phyloP scores from a whole-genome alignment of 768 basidiomycete species.

The Russula ochroleuca region DNA sequence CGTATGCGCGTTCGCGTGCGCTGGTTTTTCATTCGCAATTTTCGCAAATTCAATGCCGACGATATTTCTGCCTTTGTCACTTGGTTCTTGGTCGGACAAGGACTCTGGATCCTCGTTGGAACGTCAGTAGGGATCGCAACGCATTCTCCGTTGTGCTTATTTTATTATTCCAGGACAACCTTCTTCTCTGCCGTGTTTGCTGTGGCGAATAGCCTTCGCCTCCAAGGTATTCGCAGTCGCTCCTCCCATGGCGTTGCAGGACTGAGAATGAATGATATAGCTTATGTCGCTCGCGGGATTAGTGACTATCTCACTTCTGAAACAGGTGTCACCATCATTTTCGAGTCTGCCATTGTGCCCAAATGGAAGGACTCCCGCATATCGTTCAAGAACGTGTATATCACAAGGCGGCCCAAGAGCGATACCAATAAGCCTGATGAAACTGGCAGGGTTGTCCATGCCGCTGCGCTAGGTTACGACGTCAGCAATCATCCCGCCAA shows the following conservation, averaged over 20 bases:
- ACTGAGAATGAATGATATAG: conserved; percentile 37
- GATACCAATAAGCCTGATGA: conserved; percentile 1
- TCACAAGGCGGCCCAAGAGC: conserved; percentile 67
- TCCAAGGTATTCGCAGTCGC: conserved; percentile 55
- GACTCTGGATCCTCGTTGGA: conserved; percentile 91
- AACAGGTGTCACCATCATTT: conserved; percentile 91
- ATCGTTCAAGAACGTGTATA: conserved; percentile 94
- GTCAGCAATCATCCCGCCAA: conserved; percentile 72
- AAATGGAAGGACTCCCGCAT: conserved; percentile 96
- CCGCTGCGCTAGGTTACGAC: conserved; percentile 63
- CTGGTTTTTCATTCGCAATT: conserved; percentile 95
- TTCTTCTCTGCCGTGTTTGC: conserved; percentile 94
- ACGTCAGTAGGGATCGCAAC: conserved; percentile 52
- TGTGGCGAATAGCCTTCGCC: conserved; percentile 76
- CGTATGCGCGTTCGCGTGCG: conserved; percentile 88
- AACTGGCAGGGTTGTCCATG: conserved; percentile 42
- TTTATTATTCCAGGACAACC: conserved; percentile 58
- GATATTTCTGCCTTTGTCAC: conserved; percentile 95
- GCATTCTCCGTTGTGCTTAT: background rate
- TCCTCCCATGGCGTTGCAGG: background rate
- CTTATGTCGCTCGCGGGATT: conserved; percentile 79
- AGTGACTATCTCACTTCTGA: conserved; percentile 91
- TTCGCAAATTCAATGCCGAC: conserved; percentile 92
- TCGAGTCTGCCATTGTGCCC: conserved; percentile 96
- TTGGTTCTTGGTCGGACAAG: conserved; percentile 95